Evolutionary conservation across 805 yeast species (phyloP).

Genomic region (Candida anglica): DNA sequence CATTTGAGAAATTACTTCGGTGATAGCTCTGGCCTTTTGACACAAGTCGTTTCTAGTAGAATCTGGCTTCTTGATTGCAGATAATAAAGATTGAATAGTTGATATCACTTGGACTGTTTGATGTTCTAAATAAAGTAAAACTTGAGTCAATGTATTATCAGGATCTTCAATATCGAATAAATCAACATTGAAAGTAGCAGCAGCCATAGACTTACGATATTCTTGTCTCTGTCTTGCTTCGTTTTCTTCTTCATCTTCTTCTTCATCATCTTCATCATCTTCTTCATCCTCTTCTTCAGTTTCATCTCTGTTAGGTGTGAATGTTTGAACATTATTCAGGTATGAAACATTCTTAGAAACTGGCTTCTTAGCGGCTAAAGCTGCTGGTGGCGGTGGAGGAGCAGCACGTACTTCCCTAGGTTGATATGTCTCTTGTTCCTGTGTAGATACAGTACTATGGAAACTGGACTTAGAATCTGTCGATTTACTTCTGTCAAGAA

Average conservation of each 20-base stretch:
- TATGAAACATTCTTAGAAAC: neutral
- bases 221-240: slow-evolving; percentile 42
- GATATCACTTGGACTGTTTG: slow-evolving; percentile 90
- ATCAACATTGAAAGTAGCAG: slow-evolving; percentile 63
- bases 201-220: slow-evolving; percentile 44
- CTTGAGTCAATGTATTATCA: slow-evolving; percentile 81
- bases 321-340: neutral
- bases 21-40: slow-evolving; percentile 70
- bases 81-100: slow-evolving; percentile 78
- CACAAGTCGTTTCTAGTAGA: slow-evolving; percentile 73
- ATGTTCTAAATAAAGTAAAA: slow-evolving; percentile 82
- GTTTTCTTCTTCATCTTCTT: slow-evolving; percentile 24
- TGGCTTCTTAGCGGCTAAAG: neutral
- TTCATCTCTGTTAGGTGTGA: too few relatives aligned
- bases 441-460: slow-evolving; percentile 5
- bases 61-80: slow-evolving; percentile 72
- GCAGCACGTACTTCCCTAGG: neutral
- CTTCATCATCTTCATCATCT: slow-evolving; percentile 15
- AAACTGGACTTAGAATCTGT: slow-evolving; percentile 4
- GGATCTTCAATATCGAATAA: slow-evolving; percentile 81
- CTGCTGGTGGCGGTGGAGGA: neutral
- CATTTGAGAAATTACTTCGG: slow-evolving; percentile 78
- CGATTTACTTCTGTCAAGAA: neutral
- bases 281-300: slow-evolving; percentile 13
- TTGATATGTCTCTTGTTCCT: neutral